A percentile compares a stretch with the other conserved stretches of the same genome.
Evolutionary conservation across 352 stramenopile genomes (phyloP).

Genomic region (Phytophthora foliorum): DNA sequence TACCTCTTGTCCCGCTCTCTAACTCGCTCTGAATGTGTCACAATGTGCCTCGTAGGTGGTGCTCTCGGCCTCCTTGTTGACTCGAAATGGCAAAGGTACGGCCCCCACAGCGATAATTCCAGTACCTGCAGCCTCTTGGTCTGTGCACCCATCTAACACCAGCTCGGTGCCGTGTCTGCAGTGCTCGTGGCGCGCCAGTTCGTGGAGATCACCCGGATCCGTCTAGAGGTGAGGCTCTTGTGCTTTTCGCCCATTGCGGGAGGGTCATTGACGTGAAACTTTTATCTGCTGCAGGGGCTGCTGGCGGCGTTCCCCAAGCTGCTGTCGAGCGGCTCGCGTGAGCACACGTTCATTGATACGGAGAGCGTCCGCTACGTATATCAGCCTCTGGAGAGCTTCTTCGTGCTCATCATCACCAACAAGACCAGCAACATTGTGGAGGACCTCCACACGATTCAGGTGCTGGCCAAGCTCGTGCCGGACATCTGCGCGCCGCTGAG

Average conservation of each 20-base stretch:
- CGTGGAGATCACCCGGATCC: constrained; percentile 99
- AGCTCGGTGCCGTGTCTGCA: constrained; percentile 38
- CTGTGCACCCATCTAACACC: constrained; percentile 11
- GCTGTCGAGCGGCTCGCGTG: constrained; percentile 91
- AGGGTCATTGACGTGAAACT: not conserved
- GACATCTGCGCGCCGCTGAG: constrained; percentile 95
- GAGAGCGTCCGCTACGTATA: constrained; percentile 99
- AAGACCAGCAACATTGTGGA: constrained; percentile 99
- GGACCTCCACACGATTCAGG: constrained; percentile 98
- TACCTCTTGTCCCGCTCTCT: not conserved
- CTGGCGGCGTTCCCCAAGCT: constrained; percentile 99
- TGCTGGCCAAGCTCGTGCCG: constrained; percentile 98
- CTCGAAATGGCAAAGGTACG: constrained; percentile 95
- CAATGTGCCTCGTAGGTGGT: constrained; percentile 86
- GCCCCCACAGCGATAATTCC: not conserved
- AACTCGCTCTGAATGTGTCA: constrained; percentile 29
- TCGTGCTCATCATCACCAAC: constrained; percentile 99
- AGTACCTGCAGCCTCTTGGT: not conserved
- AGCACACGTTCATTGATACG: constrained; percentile 99
- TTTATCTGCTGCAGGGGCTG: constrained; percentile 77
- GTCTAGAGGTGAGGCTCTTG: constrained; percentile 89
- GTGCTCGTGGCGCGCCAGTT: constrained; percentile 98
- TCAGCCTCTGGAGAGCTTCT: constrained; percentile 98
- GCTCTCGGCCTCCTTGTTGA: constrained; percentile 95
- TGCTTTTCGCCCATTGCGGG: not conserved